Percentiles rank a stretch among this genome's conserved stretches.
Conservation (phyloP, 2,329 filamentous ascomycete species). For the Aotearoamyces nothofagi region DNA sequence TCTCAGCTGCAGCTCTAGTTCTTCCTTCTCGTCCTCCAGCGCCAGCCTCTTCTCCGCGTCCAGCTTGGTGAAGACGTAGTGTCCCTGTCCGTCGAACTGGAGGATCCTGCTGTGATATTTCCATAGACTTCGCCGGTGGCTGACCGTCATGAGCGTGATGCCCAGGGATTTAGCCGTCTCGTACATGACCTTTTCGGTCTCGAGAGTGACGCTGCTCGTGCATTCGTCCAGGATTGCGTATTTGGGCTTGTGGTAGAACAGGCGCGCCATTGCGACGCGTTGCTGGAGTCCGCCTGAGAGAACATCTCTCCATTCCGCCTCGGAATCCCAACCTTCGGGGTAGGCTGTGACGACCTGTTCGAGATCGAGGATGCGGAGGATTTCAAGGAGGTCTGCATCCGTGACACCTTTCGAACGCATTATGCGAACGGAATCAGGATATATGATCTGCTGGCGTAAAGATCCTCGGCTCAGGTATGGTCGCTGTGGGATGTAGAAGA, state of each 20-base stretch:
- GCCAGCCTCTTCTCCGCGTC: conserved; percentile 76
- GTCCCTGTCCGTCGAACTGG: conserved; percentile 90
- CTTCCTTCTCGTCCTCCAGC: conserved; percentile 93
- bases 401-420: conserved; percentile 77
- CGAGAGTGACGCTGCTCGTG: conserved; percentile 85
- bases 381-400: conserved; percentile 62
- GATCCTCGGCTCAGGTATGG: conserved; percentile 86
- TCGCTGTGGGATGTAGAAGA: conserved; percentile 96
- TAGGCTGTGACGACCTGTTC: conserved; percentile 68
- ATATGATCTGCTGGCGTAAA: conserved; percentile 92
- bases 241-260: conserved; percentile 85
- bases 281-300: conserved; percentile 88
- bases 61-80: conserved; percentile 76
- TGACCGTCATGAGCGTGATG: conserved; percentile 95
- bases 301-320: conserved; percentile 93
- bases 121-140: conserved; percentile 82
- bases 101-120: conserved; percentile 90
- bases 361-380: conserved; percentile 69
- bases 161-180: conserved; percentile 83
- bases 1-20: conserved; percentile 71
- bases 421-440: conserved; percentile 75
- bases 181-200: conserved; percentile 93
- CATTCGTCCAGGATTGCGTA: conserved; percentile 97
- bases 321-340: conserved; percentile 71
- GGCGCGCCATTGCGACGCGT: conserved; percentile 86